Conservation (phyloP, 345 rosid species). For the Kandelia obovata region DNA sequence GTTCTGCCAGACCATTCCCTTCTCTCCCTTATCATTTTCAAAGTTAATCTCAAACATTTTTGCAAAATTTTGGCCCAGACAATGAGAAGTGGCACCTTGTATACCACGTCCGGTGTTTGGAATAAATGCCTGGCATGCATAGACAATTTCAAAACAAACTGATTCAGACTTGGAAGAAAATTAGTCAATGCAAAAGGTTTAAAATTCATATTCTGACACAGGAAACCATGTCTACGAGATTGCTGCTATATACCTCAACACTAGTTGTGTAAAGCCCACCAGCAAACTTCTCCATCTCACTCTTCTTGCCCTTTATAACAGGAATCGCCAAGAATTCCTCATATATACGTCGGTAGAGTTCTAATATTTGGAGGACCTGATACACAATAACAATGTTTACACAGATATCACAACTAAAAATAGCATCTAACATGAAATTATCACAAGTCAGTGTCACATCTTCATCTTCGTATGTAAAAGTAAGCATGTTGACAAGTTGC, state of each 20-base stretch:
- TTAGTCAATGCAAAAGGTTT: neutral
- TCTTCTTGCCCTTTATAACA: constrained; percentile 87
- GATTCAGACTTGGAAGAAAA: constrained; percentile 4
- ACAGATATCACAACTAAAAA: neutral
- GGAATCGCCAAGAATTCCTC: constrained; percentile 93
- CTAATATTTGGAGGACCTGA: constrained; percentile 77
- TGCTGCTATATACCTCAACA: constrained; percentile 59
- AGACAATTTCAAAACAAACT: neutral
- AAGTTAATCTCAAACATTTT: constrained; percentile 91
- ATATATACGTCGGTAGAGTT: constrained; percentile 78
- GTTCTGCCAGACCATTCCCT: constrained; percentile 94
- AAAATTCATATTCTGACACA: neutral
- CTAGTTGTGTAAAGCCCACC: constrained; percentile 96
- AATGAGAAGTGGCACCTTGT: constrained; percentile 98
- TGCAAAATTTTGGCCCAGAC: constrained; percentile 94
- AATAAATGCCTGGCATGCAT: constrained; percentile 70
- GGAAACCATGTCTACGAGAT: neutral
- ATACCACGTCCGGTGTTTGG: constrained; percentile 96
- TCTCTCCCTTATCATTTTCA: constrained; percentile 92
- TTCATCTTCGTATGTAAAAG: no score
- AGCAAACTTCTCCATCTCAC: constrained; percentile 96
- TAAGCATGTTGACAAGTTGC: neutral
- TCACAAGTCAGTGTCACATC: neutral
- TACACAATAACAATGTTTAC: constrained; percentile 2
- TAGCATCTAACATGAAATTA: neutral